A percentile compares a stretch with the other conserved stretches of the same genome.
These are phyloP conservation scores for Penicillium diatomitis DNA, from an alignment of 495 filamentous ascomycete species.

Conservation along the genomic window DNA sequence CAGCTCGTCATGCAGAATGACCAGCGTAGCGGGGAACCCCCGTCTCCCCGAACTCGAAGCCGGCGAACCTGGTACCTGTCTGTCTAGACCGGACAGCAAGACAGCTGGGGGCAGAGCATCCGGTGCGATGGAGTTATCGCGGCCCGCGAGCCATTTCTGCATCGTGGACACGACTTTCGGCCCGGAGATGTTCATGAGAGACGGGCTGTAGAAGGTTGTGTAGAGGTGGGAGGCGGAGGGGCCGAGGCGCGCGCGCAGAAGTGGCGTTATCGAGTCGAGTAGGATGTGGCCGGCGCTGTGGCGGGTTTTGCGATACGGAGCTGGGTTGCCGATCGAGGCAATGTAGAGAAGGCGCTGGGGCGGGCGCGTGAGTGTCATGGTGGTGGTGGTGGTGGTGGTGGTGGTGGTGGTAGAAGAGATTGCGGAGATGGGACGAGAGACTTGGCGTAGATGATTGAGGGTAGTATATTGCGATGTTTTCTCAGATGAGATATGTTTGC, in stretches of 20 bases:
- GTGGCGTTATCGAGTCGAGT: slow-evolving; percentile 43
- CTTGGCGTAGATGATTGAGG: background rate
- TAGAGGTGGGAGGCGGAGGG: slow-evolving; percentile 40
- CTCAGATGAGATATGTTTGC: too few species aligned
- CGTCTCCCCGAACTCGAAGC: background rate
- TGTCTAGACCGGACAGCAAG: too few species aligned
- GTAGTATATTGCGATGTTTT: too few species aligned
- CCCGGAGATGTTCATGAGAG: slow-evolving; percentile 69
- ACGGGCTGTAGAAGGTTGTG: slow-evolving; percentile 58
- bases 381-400: background rate
- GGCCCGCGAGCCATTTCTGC: slow-evolving; percentile 36
- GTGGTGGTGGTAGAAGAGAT: background rate
- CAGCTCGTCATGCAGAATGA: slow-evolving; percentile 79
- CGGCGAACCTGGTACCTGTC: too few species aligned
- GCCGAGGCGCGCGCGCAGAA: slow-evolving; percentile 36
- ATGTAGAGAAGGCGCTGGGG: slow-evolving; percentile 47
- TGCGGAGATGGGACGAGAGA: background rate
- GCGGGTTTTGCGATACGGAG: slow-evolving; percentile 57
- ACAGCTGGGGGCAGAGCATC: too few species aligned
- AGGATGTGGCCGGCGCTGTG: slow-evolving; percentile 74
- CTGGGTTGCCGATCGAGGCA: slow-evolving; percentile 64
- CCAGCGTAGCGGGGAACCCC: slow-evolving; percentile 34
- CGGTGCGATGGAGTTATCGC: slow-evolving; percentile 19
- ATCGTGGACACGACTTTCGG: slow-evolving; percentile 30
- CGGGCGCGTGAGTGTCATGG: slow-evolving; percentile 1